Evolutionary conservation across 768 basidiomycete genomes (phyloP), one percentile per base, ranked within the genome.

Genomic region (Imleria badia): DNA sequence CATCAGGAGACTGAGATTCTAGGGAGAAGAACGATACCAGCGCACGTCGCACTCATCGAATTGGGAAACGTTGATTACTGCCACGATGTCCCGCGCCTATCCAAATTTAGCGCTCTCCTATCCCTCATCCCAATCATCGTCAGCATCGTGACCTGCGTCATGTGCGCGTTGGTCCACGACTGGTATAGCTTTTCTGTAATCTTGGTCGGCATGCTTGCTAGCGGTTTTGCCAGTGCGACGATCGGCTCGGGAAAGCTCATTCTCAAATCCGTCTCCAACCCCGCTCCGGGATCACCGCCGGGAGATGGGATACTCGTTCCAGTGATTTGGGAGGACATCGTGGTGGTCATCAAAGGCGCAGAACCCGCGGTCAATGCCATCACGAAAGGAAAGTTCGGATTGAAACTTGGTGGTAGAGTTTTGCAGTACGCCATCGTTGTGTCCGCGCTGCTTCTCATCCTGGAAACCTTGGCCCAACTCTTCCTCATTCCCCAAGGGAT

Each of bases 121-220:
- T 58, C 63, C 20, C 26, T 61, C 44, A 22, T 73, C 26, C 68
- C 72, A 0, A 72, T 72, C 29, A 34, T 51, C 7, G 31, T 47
- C 43, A 72, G 70, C 56, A 2, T 65, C 14, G 58, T 13, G 11
- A 55, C 63, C 8, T 69, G 67, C 46, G 26, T 52, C 48, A 35
- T 60, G 41, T 70, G 72, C 38, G 66, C 56, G 3, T 29, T 63
- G 36, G 55, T 54, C 39, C 4, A 43, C 3, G 72, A 73, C 45
- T 74, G 70, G 69, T 72, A 55, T 40, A 70, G 58, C 47, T 68
- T 68, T 29, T 49, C 62, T 9, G 58, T 69, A 29, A 69, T 74
- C 45, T 29, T 68, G 0, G 29, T 73, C 4, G 73, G 72, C 11
- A 71, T 74, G 19, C 11, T 74, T 14, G 49, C 65, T 46, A 62